These are phyloP conservation scores for Oxalis stricta DNA, from an alignment of 441 rosid genomes.

Conservation along the genomic window DNA sequence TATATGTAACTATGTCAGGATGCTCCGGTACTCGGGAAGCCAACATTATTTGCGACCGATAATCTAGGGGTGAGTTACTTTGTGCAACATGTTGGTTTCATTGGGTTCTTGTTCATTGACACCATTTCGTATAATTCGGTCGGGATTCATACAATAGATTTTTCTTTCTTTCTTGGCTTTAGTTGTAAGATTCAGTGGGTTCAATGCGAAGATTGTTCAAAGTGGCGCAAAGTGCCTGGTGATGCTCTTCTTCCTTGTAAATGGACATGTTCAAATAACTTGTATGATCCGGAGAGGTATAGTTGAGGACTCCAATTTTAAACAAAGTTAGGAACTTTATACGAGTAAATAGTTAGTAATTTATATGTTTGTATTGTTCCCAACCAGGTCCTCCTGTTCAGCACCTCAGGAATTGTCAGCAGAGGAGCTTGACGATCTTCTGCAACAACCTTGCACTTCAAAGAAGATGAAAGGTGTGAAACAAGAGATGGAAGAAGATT, in stretches of 20 bases:
- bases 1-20: constrained; percentile 47
- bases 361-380: background rate
- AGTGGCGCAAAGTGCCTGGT: constrained; percentile 69
- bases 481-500: constrained; percentile 33
- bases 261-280: constrained; percentile 55
- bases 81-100: constrained; percentile 1
- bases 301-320: constrained; percentile 2
- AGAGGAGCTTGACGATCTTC: constrained; percentile 49
- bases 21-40: constrained; percentile 83
- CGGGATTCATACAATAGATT: no score
- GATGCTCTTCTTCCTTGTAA: constrained; percentile 52
- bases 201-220: constrained; percentile 66
- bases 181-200: constrained; percentile 64
- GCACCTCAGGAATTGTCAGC: constrained; percentile 42
- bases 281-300: constrained; percentile 70
- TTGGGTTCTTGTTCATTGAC: background rate
- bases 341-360: no score
- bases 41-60: constrained; percentile 46
- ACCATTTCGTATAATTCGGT: no score
- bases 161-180: constrained; percentile 10
- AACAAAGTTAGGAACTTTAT: no score
- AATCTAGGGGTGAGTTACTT: constrained; percentile 50
- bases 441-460: no score
- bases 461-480: constrained; percentile 45
- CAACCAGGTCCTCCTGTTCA: constrained; percentile 43